Percentiles rank a stretch among this genome's conserved stretches.
Conservation (phyloP, 1,139 yeast genomes). For the Taphrina deformans region DNA sequence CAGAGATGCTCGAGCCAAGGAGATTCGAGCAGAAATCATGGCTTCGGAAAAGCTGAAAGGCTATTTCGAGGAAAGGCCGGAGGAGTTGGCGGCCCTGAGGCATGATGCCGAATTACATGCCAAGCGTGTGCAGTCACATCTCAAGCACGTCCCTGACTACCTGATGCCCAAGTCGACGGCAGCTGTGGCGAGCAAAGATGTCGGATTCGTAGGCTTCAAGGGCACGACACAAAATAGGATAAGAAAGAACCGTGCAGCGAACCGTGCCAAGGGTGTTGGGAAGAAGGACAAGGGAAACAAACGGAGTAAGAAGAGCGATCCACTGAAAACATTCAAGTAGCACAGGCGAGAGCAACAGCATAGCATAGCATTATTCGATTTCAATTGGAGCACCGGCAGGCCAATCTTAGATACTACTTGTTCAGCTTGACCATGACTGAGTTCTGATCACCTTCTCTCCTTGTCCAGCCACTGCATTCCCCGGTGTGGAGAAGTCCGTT, state of each 20-base stretch:
- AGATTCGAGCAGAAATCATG: constrained; percentile 80
- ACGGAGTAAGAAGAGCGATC: constrained; percentile 39
- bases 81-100: constrained; percentile 80
- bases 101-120: constrained; percentile 90
- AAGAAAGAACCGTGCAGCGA: constrained; percentile 21
- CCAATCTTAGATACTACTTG: too few relatives aligned
- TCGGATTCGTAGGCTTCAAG: constrained; percentile 26
- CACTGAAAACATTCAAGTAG: constrained; percentile 39
- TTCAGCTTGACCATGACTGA: too few relatives aligned
- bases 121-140: constrained; percentile 75
- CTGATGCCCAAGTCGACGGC: constrained; percentile 76
- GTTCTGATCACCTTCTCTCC: too few relatives aligned
- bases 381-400: too few relatives aligned
- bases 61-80: constrained; percentile 98
- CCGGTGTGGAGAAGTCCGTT: neutral
- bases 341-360: neutral
- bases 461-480: too few relatives aligned
- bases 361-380: constrained; percentile 1
- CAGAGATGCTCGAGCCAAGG: constrained; percentile 91
- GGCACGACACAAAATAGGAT: constrained; percentile 21
- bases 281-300: constrained; percentile 35
- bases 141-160: constrained; percentile 91
- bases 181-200: constrained; percentile 29
- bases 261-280: constrained; percentile 26
- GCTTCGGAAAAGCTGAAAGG: constrained; percentile 88